phyloP scores from a whole-genome alignment of 441 rosid genomes.

The Gossypium trilobum region DNA sequence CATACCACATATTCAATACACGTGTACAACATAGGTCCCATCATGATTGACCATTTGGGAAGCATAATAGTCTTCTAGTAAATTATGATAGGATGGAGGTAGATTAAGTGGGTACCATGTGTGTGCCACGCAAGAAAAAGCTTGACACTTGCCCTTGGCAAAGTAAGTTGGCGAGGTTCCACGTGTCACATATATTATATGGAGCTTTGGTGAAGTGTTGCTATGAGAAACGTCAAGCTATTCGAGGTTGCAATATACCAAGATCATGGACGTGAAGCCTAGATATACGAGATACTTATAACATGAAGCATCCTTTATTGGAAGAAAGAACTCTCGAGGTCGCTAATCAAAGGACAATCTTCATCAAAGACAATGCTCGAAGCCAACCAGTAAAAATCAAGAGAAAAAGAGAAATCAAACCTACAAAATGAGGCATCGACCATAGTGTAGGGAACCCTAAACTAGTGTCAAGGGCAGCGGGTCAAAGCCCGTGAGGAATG shows the following conservation, averaged over 20 bases:
- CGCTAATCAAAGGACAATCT: background rate
- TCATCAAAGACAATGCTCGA: background rate
- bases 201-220: background rate
- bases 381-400: background rate
- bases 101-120: background rate
- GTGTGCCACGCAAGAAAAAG: background rate
- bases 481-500: background rate
- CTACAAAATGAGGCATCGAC: background rate
- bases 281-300: background rate
- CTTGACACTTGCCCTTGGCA: background rate
- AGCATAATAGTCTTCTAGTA: background rate
- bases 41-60: background rate
- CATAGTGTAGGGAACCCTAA: background rate
- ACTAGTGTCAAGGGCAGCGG: background rate
- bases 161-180: background rate
- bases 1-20: background rate
- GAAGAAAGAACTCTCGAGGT: background rate
- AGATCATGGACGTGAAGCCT: background rate
- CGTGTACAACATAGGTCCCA: background rate
- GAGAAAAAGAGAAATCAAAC: background rate
- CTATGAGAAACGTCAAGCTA: background rate
- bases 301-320: background rate
- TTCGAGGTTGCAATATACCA: background rate
- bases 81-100: background rate
- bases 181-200: background rate